Conservation (phyloP, 2,329 filamentous ascomycete species). For the Fusarium sp. region DNA sequence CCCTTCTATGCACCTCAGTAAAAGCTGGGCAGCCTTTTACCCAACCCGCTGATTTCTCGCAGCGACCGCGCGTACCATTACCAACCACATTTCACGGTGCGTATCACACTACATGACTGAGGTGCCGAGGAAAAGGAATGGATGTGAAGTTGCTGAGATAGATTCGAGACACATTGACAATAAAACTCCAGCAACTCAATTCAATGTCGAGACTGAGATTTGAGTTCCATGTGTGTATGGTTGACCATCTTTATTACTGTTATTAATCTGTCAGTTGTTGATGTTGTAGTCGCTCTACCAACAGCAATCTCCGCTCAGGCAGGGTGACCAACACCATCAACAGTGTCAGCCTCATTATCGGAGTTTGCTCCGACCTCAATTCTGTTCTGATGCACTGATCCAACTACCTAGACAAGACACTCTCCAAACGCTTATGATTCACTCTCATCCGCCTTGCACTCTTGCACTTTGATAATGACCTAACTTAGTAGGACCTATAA, state of each 20-base stretch:
- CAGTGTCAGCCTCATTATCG: constrained; percentile 12
- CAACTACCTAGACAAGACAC: background rate
- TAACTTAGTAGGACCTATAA: background rate
- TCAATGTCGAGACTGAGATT: constrained; percentile 16
- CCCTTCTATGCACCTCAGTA: constrained; percentile 11
- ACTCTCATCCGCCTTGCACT: background rate
- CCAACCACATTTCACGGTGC: constrained; percentile 25
- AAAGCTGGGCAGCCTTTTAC: constrained; percentile 21
- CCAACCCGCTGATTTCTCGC: constrained; percentile 28
- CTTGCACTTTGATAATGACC: background rate
- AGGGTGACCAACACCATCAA: background rate
- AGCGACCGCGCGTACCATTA: constrained; percentile 18
- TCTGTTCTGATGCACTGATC: background rate
- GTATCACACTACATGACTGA: background rate
- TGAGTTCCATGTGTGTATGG: background rate
- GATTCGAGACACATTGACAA: background rate
- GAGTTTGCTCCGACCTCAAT: constrained; percentile 5
- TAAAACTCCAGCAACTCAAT: background rate
- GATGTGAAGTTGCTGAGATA: background rate
- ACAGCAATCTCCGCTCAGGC: constrained; percentile 6
- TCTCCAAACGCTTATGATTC: background rate
- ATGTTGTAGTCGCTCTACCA: background rate
- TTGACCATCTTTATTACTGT: too few species aligned
- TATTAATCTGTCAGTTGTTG: too few species aligned
- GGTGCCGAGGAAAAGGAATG: background rate